Evolutionary conservation across 1,139 yeast genomes (phyloP), one percentile per base, ranked within the genome.

Genomic region (Kluyveromyces marxianus): DNA sequence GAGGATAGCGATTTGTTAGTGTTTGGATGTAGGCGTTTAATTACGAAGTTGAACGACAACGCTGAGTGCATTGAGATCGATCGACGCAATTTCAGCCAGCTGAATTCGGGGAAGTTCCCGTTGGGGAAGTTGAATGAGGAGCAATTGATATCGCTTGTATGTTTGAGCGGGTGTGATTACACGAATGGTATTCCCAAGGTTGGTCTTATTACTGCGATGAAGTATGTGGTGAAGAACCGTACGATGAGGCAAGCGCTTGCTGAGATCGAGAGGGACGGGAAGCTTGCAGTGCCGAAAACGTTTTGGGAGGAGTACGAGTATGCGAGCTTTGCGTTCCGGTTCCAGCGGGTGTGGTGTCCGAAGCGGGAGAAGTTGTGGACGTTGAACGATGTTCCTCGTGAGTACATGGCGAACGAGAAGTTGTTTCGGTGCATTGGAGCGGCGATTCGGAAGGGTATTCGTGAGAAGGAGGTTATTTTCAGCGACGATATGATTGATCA

Each of bases 91-190:
- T 82, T 83, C 53, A 58, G 71, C 55, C 50, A 70, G 51, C 48
- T 67, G 56, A 60, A 60, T 32, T n/a, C 14, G 37, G 46, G 48
- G 14, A 69, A 70, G 42, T 67, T 77, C 25, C 79, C 82, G 1
- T 64, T 80, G 54, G 65, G 73, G 31, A 50, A 69, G 41, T 67
- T 83, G 54, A 65, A 74, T 29, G 74, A 69, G 14, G 76, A 74
- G 7, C 88, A 88, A 56, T 63, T 88, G 45, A 71, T 95, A 44
- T 71, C 81, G 41, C 77, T 88, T 66, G 98, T 96, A 1, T 83
- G 90, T 60, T 63, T 94, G 4, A 79, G 96, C 4, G 99, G 99
- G 0, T 94, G 99, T 67, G 99, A 94, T 65, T 94, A 94, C 60
- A 87, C 97, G 0, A 79, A 79, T 47, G 98, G 98, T 0, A 70